Percentiles rank a stretch among this genome's conserved stretches.
phyloP scores from a whole-genome alignment of 192 early-diverging fungal genomes.

The Coemansia guatemalensis region DNA sequence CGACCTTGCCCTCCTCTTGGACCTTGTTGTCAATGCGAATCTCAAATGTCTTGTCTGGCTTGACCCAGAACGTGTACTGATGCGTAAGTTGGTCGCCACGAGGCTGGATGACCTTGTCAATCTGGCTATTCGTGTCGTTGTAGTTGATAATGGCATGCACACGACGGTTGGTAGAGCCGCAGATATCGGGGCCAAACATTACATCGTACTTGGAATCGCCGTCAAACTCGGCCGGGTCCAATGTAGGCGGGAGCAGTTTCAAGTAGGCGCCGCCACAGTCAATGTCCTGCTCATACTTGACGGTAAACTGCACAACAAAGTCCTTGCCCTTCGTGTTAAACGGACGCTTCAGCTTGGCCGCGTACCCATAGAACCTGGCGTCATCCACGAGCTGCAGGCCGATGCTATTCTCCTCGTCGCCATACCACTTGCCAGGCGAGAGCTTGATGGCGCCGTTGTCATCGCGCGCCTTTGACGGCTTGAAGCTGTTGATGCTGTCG shows the following conservation, averaged over 20 bases:
- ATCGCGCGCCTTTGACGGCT: conserved; percentile 60
- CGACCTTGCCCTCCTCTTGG: conserved; percentile 77
- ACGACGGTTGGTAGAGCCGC: conserved; percentile 80
- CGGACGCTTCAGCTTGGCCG: conserved; percentile 67
- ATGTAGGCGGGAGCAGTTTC: conserved; percentile 82
- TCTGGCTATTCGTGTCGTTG: conserved; percentile 85
- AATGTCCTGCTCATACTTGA: conserved; percentile 87
- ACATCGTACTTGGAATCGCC: conserved; percentile 82
- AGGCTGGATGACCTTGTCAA: conserved; percentile 67
- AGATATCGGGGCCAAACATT: conserved; percentile 93
- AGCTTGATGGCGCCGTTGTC: conserved; percentile 77
- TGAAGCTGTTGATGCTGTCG: conserved; percentile 66
- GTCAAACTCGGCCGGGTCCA: conserved; percentile 75
- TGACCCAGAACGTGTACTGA: conserved; percentile 86
- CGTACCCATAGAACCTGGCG: conserved; percentile 81
- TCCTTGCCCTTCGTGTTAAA: conserved; percentile 84
- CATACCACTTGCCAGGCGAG: conserved; percentile 71
- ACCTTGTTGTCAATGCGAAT: conserved; percentile 71
- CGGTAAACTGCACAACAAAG: conserved; percentile 85
- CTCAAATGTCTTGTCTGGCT: conserved; percentile 77
- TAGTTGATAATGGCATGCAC: conserved; percentile 96
- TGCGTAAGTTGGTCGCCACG: conserved; percentile 80
- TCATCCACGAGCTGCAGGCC: conserved; percentile 83
- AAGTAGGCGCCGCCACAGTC: conserved; percentile 93
- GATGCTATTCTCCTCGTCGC: conserved; percentile 62